Evolutionary conservation across 1,284 basidiomycete species (phyloP).

Genomic region (Schizophyllum commune): DNA sequence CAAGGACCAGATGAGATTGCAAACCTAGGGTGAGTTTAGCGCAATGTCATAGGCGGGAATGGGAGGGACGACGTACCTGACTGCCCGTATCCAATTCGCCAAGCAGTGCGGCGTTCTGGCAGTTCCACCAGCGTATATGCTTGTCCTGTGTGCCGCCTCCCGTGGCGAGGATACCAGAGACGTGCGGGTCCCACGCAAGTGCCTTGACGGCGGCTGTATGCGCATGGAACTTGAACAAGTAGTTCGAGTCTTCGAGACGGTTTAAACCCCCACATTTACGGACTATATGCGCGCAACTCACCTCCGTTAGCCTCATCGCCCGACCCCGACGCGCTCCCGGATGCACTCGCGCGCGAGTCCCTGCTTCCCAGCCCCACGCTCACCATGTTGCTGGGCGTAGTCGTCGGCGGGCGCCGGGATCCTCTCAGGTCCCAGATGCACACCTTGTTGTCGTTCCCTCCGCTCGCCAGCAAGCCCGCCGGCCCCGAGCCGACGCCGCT

Average conservation of each 20-base stretch:
- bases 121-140: constrained; percentile 98
- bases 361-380: constrained; percentile 5
- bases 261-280: too few species aligned
- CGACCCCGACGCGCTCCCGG: constrained; percentile 7
- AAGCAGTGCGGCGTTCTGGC: constrained; percentile 77
- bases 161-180: constrained; percentile 85
- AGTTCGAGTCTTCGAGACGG: neutral
- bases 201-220: constrained; percentile 98
- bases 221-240: constrained; percentile 88
- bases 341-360: neutral
- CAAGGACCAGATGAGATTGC: constrained; percentile 94
- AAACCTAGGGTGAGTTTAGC: constrained; percentile 52
- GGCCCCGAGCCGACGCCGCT: constrained; percentile 30
- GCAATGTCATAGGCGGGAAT: neutral
- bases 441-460: constrained; percentile 98
- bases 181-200: constrained; percentile 96
- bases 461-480: constrained; percentile 79
- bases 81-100: constrained; percentile 88
- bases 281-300: constrained; percentile 12
- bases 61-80: constrained; percentile 51
- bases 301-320: constrained; percentile 17
- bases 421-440: constrained; percentile 89
- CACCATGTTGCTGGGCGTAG: constrained; percentile 7
- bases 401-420: constrained; percentile 24
- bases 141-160: constrained; percentile 99